Conservation (phyloP, 257 asterid species). For the Nyctanthes arbortristis region DNA sequence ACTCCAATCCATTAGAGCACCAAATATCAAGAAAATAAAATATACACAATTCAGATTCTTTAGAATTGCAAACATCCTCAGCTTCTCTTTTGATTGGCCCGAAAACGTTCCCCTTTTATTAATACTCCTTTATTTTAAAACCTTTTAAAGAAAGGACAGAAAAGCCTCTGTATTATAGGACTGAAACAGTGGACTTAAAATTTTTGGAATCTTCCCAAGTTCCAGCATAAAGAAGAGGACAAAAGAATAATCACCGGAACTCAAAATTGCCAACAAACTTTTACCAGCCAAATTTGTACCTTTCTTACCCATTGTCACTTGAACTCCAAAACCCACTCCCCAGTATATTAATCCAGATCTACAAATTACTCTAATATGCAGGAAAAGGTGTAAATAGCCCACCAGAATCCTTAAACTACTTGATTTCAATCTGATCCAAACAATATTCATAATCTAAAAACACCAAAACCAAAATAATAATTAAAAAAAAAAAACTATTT, state of each 20-base stretch:
- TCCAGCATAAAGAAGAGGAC: slow-evolving; percentile 63
- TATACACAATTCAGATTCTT: neutral
- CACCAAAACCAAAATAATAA: neutral
- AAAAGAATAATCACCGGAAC: slow-evolving; percentile 47
- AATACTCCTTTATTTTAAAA: neutral
- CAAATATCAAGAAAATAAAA: neutral
- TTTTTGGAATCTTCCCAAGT: slow-evolving; percentile 62
- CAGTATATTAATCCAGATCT: slow-evolving; percentile 46
- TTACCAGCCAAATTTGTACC: slow-evolving; percentile 24
- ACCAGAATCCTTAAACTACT: neutral
- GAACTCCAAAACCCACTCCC: slow-evolving; percentile 60
- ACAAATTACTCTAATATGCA: slow-evolving; percentile 9
- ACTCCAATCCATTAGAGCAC: neutral
- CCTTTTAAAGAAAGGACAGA: slow-evolving; percentile 16
- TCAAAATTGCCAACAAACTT: slow-evolving; percentile 42
- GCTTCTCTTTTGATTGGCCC: neutral
- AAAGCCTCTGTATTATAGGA: slow-evolving; percentile 7
- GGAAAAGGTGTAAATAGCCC: slow-evolving; percentile 6
- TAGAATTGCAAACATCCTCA: neutral
- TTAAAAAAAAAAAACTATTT: neutral
- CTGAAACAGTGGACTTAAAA: slow-evolving; percentile 24
- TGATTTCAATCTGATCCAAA: slow-evolving; percentile 2
- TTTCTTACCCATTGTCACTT: slow-evolving; percentile 21
- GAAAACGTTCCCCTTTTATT: neutral
- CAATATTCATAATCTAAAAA: slow-evolving; percentile 4